Conservation (phyloP, 2,329 filamentous ascomycete species). For the Paradendryphiella salina region DNA sequence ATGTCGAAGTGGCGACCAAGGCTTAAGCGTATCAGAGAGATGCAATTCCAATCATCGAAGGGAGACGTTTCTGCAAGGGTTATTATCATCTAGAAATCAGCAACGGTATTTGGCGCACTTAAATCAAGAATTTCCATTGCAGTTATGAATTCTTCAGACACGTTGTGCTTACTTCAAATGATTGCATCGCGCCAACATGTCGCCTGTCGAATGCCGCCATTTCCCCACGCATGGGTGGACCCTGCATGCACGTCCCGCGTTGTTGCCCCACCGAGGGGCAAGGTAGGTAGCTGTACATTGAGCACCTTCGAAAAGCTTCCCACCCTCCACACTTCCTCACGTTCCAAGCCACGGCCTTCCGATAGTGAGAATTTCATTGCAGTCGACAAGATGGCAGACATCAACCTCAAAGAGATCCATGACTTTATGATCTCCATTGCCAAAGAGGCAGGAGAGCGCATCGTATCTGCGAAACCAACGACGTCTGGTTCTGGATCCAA, state of each 20-base stretch:
- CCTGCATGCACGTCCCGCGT: conserved; percentile 1
- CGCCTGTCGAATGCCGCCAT: not conserved
- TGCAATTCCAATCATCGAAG: no score
- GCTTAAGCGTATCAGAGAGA: not conserved
- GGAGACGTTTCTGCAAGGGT: no score
- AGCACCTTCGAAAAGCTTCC: not conserved
- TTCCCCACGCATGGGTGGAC: not conserved
- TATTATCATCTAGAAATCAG: no score
- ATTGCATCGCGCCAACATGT: no score
- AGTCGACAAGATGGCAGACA: conserved; percentile 37
- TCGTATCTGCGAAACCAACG: conserved; percentile 51
- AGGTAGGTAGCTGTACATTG: not conserved
- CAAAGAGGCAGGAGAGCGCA: conserved; percentile 52
- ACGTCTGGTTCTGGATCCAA: conserved; percentile 50
- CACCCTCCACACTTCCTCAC: not conserved
- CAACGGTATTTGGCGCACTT: no score
- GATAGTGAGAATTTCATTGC: not conserved
- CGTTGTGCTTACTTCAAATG: no score
- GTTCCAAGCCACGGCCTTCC: not conserved
- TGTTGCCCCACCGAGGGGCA: conserved; percentile 1
- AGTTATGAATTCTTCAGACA: no score
- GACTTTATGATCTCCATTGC: conserved; percentile 54
- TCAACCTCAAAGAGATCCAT: conserved; percentile 54
- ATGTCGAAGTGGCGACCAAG: conserved; percentile 19
- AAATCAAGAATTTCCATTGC: no score